Conservation (phyloP, 164 flowering plant genomes). For the Dillenia suffruticosa region DNA sequence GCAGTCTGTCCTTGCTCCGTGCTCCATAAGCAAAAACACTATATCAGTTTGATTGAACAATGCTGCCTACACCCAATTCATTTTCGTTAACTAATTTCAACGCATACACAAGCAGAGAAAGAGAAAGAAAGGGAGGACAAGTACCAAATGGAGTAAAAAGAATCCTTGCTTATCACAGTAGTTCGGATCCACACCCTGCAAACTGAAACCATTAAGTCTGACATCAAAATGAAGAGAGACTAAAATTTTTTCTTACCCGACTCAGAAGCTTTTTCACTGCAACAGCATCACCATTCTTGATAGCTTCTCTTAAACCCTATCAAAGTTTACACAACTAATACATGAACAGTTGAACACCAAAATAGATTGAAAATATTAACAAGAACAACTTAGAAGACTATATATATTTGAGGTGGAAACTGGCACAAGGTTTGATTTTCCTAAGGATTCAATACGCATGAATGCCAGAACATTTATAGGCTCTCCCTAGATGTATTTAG, state of each 20-base stretch:
- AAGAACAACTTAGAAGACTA: too few relatives aligned
- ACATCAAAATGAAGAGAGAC: not conserved
- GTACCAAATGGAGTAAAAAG: conserved; percentile 89
- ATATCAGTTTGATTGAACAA: conserved; percentile 88
- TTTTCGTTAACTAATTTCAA: not conserved
- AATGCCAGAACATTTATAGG: too few relatives aligned
- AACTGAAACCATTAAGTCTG: conserved; percentile 1
- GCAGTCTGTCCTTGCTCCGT: conserved; percentile 67
- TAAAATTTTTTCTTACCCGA: conserved; percentile 42
- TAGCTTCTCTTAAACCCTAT: conserved; percentile 95
- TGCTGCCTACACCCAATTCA: conserved; percentile 63
- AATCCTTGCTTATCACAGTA: conserved; percentile 90
- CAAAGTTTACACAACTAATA: too few relatives aligned
- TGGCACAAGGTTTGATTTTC: too few relatives aligned
- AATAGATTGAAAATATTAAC: too few relatives aligned
- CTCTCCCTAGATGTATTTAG: too few relatives aligned
- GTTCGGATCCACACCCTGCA: conserved; percentile 95
- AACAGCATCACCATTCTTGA: conserved; percentile 65
- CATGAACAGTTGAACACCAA: too few relatives aligned
- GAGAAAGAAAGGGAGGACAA: conserved; percentile 9
- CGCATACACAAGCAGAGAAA: not conserved
- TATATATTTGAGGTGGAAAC: too few relatives aligned
- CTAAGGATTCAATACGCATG: too few relatives aligned
- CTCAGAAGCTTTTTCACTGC: conserved; percentile 71
- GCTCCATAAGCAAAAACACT: conserved; percentile 78